These are phyloP conservation scores for Picochlorum costavermella DNA, from an alignment of 139 green algal species.

Conservation along the genomic window DNA sequence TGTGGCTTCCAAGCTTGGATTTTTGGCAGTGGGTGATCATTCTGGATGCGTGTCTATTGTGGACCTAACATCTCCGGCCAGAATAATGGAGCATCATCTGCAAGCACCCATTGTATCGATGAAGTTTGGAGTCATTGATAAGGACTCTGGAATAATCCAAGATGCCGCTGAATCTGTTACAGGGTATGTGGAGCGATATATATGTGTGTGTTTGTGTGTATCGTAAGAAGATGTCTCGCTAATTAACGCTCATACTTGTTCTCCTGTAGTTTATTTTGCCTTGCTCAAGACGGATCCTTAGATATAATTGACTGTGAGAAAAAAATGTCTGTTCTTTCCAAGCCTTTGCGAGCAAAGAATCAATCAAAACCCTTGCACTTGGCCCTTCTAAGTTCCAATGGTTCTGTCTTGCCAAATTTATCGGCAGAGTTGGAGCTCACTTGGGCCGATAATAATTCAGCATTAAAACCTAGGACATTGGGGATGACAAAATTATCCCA, in stretches of 20 bases:
- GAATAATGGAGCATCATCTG: slow-evolving; percentile 3
- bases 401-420: slow-evolving; percentile 17
- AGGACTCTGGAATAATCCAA: not conserved
- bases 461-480: not conserved
- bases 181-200: no score
- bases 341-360: slow-evolving; percentile 34
- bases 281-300: not conserved
- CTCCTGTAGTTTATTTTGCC: not conserved
- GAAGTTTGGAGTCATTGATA: not conserved
- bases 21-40: slow-evolving; percentile 32
- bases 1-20: slow-evolving; percentile 15
- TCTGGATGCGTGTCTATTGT: slow-evolving; percentile 20
- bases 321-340: not conserved
- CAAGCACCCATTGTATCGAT: not conserved
- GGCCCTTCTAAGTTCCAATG: slow-evolving; percentile 22
- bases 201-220: no score
- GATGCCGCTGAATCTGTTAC: no score
- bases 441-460: slow-evolving; percentile 40
- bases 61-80: slow-evolving; percentile 21
- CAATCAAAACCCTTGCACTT: slow-evolving; percentile 21
- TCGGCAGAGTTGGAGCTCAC: slow-evolving; percentile 15
- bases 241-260: not conserved
- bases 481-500: not conserved
- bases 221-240: no score
- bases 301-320: slow-evolving; percentile 20